Conservation (phyloP, 495 filamentous ascomycete species). For the Penicillium arizonense region DNA sequence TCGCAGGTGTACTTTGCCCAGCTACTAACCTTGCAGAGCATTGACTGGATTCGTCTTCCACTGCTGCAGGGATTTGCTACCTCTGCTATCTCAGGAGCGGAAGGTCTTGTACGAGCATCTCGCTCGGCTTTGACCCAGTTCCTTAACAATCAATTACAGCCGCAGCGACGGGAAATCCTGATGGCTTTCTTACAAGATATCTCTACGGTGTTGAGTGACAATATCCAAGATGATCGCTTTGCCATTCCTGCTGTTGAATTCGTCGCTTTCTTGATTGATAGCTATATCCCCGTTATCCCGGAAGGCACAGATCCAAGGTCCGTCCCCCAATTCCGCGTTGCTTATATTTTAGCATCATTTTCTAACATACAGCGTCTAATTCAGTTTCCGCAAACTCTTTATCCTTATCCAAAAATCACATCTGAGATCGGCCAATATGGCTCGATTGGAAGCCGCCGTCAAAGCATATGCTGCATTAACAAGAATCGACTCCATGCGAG, state of each 20-base stretch:
- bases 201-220: conserved; percentile 39
- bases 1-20: conserved; percentile 43
- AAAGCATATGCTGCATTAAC: conserved; percentile 71
- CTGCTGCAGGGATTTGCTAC: conserved; percentile 76
- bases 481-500: conserved; percentile 31
- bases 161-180: conserved; percentile 28
- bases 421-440: conserved; percentile 75
- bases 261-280: conserved; percentile 67
- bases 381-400: conserved; percentile 60
- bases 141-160: conserved; percentile 37
- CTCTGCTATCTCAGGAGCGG: conserved; percentile 80
- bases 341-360: neutral
- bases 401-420: conserved; percentile 71
- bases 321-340: neutral
- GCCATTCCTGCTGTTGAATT: conserved; percentile 74
- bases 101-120: conserved; percentile 72
- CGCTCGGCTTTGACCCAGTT: conserved; percentile 63
- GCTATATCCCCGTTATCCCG: conserved; percentile 22
- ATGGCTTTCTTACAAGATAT: conserved; percentile 41
- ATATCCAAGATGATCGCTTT: conserved; percentile 63
- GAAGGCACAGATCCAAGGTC: conserved; percentile 22
- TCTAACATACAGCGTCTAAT: neutral
- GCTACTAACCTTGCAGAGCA: conserved; percentile 33
- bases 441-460: conserved; percentile 74
- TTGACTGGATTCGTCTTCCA: conserved; percentile 39